A percentile compares a stretch with the other conserved stretches of the same genome.
These are phyloP conservation scores for Chrysanthemum lavandulifolium DNA, from an alignment of 129 eudicot genomes.

Conservation along the genomic window DNA sequence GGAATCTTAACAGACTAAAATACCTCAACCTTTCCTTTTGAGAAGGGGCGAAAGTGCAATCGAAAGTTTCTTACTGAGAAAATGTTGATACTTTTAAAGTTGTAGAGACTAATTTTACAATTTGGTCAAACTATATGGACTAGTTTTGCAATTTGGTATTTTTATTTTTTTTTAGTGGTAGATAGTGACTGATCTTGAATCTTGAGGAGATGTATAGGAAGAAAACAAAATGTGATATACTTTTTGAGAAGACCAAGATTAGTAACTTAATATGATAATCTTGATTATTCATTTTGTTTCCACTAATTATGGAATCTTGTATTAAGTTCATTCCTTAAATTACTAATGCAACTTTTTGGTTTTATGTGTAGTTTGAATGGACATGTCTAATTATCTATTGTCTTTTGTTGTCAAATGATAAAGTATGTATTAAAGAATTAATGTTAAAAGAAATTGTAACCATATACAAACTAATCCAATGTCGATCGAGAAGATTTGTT, in stretches of 20 bases:
- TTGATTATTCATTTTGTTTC: slow-evolving; percentile 16
- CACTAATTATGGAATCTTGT: slow-evolving; percentile 38
- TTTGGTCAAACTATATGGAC: neutral
- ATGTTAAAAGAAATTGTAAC: too few species aligned
- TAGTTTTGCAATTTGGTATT: neutral
- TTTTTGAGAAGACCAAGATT: slow-evolving; percentile 42
- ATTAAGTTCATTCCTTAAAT: slow-evolving; percentile 14
- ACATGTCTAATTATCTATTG: neutral
- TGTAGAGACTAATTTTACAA: too few species aligned
- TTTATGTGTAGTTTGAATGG: neutral
- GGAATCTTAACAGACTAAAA: too few species aligned
- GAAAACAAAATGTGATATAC: slow-evolving; percentile 39
- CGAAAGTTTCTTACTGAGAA: too few species aligned
- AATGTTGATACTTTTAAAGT: too few species aligned
- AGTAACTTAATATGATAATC: slow-evolving; percentile 34
- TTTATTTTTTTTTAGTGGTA: slow-evolving; percentile 1
- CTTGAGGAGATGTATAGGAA: slow-evolving; percentile 26
- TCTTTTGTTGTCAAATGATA: neutral
- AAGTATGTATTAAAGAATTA: neutral
- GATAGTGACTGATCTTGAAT: slow-evolving; percentile 34
- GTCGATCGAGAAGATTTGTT: too few species aligned
- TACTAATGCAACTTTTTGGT: slow-evolving; percentile 20
- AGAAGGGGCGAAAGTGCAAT: too few species aligned
- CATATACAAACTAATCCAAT: too few species aligned
- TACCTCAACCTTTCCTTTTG: too few species aligned